phyloP scores from a whole-genome alignment of 495 filamentous ascomycete genomes.

The Trichoderma gamsii region DNA sequence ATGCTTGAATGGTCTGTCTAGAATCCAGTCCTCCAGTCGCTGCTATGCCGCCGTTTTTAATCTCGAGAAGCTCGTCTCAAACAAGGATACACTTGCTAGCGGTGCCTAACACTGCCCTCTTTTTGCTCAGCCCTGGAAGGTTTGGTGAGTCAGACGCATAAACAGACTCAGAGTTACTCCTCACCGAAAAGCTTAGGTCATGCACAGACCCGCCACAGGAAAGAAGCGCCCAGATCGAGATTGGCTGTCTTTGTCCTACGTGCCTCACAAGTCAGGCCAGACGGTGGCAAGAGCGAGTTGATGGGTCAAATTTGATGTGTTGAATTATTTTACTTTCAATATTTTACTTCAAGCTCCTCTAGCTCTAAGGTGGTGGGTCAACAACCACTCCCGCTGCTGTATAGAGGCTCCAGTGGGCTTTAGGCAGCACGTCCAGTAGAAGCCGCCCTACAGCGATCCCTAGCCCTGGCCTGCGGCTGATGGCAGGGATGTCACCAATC shows the following conservation, averaged over 20 bases:
- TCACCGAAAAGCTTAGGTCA: constrained; percentile 1
- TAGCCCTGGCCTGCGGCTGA: not conserved
- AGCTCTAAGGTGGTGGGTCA: not conserved
- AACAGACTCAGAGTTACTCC: not conserved
- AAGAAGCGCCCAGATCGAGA: not conserved
- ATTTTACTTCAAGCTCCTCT: too few relatives aligned
- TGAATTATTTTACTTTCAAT: too few relatives aligned
- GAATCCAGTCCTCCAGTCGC: not conserved
- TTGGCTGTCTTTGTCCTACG: not conserved
- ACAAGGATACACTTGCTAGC: not conserved
- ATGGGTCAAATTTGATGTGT: not conserved
- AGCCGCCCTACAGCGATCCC: not conserved
- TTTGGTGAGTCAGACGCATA: constrained; percentile 10
- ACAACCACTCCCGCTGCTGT: not conserved
- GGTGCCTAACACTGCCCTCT: not conserved
- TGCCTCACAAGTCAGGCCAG: not conserved
- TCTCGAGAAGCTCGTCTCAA: not conserved
- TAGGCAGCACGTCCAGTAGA: not conserved
- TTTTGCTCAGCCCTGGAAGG: constrained; percentile 3
- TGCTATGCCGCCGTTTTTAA: not conserved
- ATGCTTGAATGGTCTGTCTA: not conserved
- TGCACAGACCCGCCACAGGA: not conserved
- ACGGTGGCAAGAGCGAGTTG: not conserved
- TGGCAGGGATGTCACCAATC: not conserved
- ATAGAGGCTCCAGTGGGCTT: not conserved